These are phyloP conservation scores for Lactarius pseudohatsudake DNA, from an alignment of 768 basidiomycete genomes.

Conservation along the genomic window DNA sequence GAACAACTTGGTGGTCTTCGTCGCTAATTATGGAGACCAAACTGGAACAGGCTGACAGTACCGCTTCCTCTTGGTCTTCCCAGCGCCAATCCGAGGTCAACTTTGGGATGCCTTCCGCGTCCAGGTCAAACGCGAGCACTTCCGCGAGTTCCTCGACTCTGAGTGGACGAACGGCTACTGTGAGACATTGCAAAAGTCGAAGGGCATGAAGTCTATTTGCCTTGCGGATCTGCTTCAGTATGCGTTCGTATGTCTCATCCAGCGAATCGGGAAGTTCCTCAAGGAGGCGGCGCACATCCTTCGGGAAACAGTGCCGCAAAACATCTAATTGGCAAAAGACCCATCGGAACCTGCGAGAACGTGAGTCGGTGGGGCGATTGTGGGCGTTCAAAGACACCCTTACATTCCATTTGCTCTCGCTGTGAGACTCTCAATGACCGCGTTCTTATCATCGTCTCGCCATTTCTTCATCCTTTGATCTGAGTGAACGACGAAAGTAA, in stretches of 20 bases:
- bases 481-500: background rate
- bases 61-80: background rate
- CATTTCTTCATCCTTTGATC: background rate
- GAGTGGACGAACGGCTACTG: background rate
- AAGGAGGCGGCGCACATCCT: background rate
- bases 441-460: background rate
- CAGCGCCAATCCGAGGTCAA: background rate
- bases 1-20: background rate
- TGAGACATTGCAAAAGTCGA: conserved; percentile 2
- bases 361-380: background rate
- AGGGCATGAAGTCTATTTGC: background rate
- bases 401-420: background rate
- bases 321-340: background rate
- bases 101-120: background rate
- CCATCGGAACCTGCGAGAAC: background rate
- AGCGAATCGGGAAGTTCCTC: background rate
- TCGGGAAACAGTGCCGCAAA: background rate
- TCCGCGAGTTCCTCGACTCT: background rate
- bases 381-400: background rate
- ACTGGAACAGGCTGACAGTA: background rate
- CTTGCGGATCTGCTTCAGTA: background rate
- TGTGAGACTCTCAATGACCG: background rate
- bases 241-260: background rate
- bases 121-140: background rate
- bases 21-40: background rate